Conservation (phyloP, 169 alveolate genomes). For the Plasmodium berghei region DNA sequence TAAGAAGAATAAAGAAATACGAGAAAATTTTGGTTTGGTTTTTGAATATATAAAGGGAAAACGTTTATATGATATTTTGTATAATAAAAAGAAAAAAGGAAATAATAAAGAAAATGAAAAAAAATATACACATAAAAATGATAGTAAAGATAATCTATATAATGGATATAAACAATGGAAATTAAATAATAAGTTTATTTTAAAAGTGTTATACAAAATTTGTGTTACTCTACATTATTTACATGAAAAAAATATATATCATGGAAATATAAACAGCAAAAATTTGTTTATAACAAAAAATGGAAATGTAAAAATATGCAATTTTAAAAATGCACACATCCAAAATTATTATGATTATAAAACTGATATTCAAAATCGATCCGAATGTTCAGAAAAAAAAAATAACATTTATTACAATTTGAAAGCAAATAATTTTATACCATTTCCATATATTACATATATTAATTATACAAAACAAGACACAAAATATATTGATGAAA, state of each 20-base stretch:
- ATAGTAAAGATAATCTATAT: background rate
- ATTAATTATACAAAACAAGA: conserved; percentile 6
- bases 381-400: no score
- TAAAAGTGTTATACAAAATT: conserved; percentile 33
- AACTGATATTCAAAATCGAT: background rate
- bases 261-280: conserved; percentile 38
- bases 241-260: conserved; percentile 17
- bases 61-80: conserved; percentile 10
- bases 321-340: conserved; percentile 42
- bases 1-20: no score
- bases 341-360: conserved; percentile 38
- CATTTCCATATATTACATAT: conserved; percentile 35
- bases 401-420: background rate
- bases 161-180: background rate
- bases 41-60: conserved; percentile 20
- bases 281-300: conserved; percentile 30
- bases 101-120: background rate
- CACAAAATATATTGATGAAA: background rate
- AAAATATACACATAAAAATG: background rate
- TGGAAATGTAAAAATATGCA: conserved; percentile 51
- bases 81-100: conserved; percentile 6
- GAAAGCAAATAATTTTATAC: conserved; percentile 1
- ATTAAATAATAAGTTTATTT: background rate
- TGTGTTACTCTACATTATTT: conserved; percentile 15
- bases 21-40: conserved; percentile 36